Base-by-base conservation (phyloP, 106 monocot genomes). In the Chionographis japonica region DNA sequence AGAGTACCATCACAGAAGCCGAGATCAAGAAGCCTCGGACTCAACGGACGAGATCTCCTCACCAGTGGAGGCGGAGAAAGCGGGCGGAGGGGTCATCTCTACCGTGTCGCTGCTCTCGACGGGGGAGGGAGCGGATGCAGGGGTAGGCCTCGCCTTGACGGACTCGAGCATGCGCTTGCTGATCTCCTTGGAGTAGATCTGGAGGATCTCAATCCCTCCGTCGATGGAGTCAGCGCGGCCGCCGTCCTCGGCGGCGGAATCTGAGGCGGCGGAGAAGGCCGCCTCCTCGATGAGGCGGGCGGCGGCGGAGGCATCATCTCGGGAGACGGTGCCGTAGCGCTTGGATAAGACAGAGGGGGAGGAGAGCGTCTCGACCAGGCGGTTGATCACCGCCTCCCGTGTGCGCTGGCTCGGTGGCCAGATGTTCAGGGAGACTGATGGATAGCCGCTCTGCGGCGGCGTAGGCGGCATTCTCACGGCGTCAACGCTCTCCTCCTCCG, bases 321-420 rank as follows among this genome's bases (percentile, higher is more conserved):
- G 17, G 54, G 76, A 56, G n/a, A 83, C 16, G 66, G 46, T 60
- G 37, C 86, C 86, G 79, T 79, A 83, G 64, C 83, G 79, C 63
- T 83, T 79, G 76, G 83, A 65, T 43, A 86, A 68, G 18, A 70
- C 61, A 65, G 81, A 83, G 27, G 76, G 42, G 39, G 72, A 40
- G 57, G 76, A 57, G 17, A 86, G 79, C 35, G 68, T 83, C 46
- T 86, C 76, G 56, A 86, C 72, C 52, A 86, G 79, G 65, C 83
- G 83, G 27, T 57, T 58, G 40, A 69, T 68, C 16, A 86, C 86
- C 37, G 86, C 82, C 16, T 86, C 83, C 15, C 86, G 86, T 12
- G 86, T 83, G 72, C 86, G 83, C 69, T 83, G 83, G 18, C 76
- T 49, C 37, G 86, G 86, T 0, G 86, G 86, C 86, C 86, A 86